phyloP scores from a whole-genome alignment of 2,329 filamentous ascomycete genomes.

The Arthrobotrys iridis region DNA sequence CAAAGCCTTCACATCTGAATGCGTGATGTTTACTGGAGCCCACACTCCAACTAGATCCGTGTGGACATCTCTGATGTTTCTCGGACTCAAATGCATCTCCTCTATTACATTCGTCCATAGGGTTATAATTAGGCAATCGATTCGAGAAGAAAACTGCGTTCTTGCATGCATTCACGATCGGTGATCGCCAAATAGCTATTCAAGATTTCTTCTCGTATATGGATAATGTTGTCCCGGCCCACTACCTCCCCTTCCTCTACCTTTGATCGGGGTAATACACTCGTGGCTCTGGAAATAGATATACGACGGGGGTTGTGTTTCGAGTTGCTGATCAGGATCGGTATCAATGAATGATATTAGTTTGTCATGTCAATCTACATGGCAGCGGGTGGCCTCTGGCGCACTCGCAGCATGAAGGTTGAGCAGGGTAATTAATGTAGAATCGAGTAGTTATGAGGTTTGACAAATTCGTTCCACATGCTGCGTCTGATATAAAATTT shows the following conservation, averaged over 20 bases:
- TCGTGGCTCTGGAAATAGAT: too few species aligned
- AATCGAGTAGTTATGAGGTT: background rate
- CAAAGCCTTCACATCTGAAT: slow-evolving; percentile 13
- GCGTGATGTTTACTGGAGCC: slow-evolving; percentile 17
- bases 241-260: background rate
- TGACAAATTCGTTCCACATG: background rate
- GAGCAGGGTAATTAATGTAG: background rate
- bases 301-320: too few species aligned
- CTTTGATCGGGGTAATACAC: background rate
- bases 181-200: background rate
- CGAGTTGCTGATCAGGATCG: too few species aligned
- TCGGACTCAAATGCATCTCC: background rate
- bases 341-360: too few species aligned
- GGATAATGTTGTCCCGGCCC: too few species aligned
- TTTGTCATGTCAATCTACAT: too few species aligned
- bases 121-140: background rate
- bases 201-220: background rate
- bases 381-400: background rate
- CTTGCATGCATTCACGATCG: background rate
- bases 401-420: background rate
- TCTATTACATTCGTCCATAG: background rate
- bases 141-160: too few species aligned
- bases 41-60: slow-evolving; percentile 18
- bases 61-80: background rate
- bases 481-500: background rate